These are phyloP conservation scores for Lactarius vividus DNA, from an alignment of 768 basidiomycete species.

Conservation along the genomic window DNA sequence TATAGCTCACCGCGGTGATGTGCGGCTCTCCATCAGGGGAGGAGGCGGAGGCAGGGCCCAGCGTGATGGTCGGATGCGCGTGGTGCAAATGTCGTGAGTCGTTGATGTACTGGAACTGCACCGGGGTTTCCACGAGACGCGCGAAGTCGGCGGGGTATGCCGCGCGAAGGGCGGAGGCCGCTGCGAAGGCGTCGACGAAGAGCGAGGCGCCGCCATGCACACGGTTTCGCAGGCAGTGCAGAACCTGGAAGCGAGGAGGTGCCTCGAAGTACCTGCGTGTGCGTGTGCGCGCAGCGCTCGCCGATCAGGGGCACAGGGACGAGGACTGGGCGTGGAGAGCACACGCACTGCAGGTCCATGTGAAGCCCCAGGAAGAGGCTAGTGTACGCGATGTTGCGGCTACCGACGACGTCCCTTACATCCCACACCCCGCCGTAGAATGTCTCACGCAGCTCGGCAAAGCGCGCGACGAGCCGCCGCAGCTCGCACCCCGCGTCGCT, in stretches of 20 bases:
- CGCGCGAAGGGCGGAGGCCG: slow-evolving; percentile 52
- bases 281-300: background rate
- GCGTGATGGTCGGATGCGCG: slow-evolving; percentile 73
- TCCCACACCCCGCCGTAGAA: slow-evolving; percentile 93
- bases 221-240: slow-evolving; percentile 86
- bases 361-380: slow-evolving; percentile 85
- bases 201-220: slow-evolving; percentile 81
- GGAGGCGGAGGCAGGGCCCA: slow-evolving; percentile 35
- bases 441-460: slow-evolving; percentile 78
- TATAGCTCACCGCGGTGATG: slow-evolving; percentile 80
- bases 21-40: slow-evolving; percentile 19
- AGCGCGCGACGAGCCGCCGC: slow-evolving; percentile 55
- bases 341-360: slow-evolving; percentile 84
- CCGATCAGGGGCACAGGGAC: background rate
- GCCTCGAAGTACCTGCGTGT: slow-evolving; percentile 75
- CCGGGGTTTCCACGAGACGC: slow-evolving; percentile 56
- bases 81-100: slow-evolving; percentile 79
- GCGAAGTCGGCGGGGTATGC: slow-evolving; percentile 52
- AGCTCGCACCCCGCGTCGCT: slow-evolving; percentile 63
- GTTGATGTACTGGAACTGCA: slow-evolving; percentile 91
- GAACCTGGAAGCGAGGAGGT: slow-evolving; percentile 88
- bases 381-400: slow-evolving; percentile 93
- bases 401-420: slow-evolving; percentile 70
- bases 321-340: background rate
- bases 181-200: slow-evolving; percentile 79